Evolutionary conservation across 176 grass and related monocot species (phyloP).

Genomic region (Eremochloa ophiuroides): DNA sequence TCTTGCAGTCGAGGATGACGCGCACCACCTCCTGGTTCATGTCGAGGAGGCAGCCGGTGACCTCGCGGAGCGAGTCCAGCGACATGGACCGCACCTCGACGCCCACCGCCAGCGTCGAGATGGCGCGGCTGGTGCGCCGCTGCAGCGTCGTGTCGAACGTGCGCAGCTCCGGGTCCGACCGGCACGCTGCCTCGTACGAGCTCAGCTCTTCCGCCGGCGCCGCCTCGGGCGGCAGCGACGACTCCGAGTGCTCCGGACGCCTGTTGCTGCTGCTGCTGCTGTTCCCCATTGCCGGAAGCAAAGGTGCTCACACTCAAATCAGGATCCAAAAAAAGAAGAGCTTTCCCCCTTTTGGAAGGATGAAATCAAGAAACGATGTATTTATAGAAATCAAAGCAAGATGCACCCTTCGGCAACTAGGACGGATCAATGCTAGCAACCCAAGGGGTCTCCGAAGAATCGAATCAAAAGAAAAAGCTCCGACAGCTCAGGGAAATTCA

Average conservation of each 20-base stretch:
- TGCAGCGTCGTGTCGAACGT: slow-evolving; percentile 83
- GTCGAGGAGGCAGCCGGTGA: slow-evolving; percentile 88
- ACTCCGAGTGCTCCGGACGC: slow-evolving; percentile 19
- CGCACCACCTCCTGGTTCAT: slow-evolving; percentile 98
- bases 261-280: slow-evolving; percentile 15
- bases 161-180: slow-evolving; percentile 74
- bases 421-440: slow-evolving; percentile 6
- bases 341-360: not conserved
- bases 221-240: slow-evolving; percentile 31
- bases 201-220: slow-evolving; percentile 56
- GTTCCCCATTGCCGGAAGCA: slow-evolving; percentile 48
- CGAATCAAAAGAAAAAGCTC: not conserved
- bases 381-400: not conserved
- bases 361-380: slow-evolving; percentile 7
- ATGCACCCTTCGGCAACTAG: slow-evolving; percentile 15
- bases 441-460: not conserved
- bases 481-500: not conserved
- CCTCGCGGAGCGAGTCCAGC: slow-evolving; percentile 74
- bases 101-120: slow-evolving; percentile 77
- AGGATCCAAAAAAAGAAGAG: not conserved
- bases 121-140: slow-evolving; percentile 77
- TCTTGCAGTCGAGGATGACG: slow-evolving; percentile 88
- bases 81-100: slow-evolving; percentile 84
- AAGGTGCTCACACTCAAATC: not conserved
- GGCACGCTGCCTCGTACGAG: slow-evolving; percentile 93